Base-by-base conservation (phyloP, 2,329 filamentous ascomycete genomes). In the Diaporthe longicolla region DNA sequence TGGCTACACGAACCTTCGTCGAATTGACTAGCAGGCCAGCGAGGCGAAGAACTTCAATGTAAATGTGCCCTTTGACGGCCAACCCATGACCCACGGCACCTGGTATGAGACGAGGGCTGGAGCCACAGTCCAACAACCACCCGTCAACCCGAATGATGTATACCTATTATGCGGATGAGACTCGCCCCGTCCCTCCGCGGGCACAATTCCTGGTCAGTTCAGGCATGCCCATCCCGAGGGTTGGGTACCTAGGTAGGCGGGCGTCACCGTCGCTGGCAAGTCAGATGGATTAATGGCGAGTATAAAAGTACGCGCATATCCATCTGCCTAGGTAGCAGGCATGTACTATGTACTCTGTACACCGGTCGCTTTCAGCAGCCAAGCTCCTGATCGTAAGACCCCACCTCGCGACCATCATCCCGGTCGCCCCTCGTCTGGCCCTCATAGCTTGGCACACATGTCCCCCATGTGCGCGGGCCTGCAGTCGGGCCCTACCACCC, bases 301-400 rank as follows among this genome's bases (percentile, higher is more conserved):
- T 52, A 52, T 52, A 37, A 66, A 50, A 52, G 45, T 52, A 52
- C 43, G 21, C 45, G 40, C 61, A 37, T 32, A 40, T 15, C 13
- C 37, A 19, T 29, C 59, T 63, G 15, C 40, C 19, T 63, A 7
- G 17, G 26, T 48, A 48, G 45, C 45, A 19, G 37, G 21, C 43
- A 21, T 32, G 63, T 68, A 68, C 48, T 40, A 13, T 68, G 63
- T 68, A 68, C 48, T 40, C 11, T 54, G 32, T 54, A 68, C 63
- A 37, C 63, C 63, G 48, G 63, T 54, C 32, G 32, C 63, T 21
- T 29, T 32, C 63, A 40, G 37, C 45, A 43, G 63, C 63, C 63
- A 68, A 68, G 63, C 32, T 68, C 48, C 63, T 68, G 63, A 66
- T 66, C 63, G 63, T 68, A 68, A 68, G 63, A 68, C 63, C 63